phyloP scores from a whole-genome alignment of 2,329 filamentous ascomycete genomes.

The Daldinia sp. region DNA sequence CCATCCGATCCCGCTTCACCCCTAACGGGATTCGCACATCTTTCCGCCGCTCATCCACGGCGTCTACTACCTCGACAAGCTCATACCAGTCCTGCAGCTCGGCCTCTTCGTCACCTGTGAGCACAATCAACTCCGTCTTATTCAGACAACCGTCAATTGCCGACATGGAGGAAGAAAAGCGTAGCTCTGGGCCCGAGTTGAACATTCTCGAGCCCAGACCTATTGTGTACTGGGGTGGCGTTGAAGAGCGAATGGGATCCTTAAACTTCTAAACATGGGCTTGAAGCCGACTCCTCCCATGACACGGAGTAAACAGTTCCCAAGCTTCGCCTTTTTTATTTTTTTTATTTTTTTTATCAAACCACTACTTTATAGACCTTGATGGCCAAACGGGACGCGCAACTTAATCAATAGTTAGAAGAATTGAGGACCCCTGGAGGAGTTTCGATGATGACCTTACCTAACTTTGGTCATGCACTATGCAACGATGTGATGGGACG shows the following conservation, averaged over 20 bases:
- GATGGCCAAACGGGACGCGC: constrained; percentile 12
- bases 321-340: constrained; percentile 1
- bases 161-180: constrained; percentile 66
- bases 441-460: constrained; percentile 39
- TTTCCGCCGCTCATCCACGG: constrained; percentile 60
- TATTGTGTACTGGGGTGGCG: constrained; percentile 68
- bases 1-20: constrained; percentile 60
- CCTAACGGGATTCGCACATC: constrained; percentile 59
- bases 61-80: constrained; percentile 54
- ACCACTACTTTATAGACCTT: constrained; percentile 7
- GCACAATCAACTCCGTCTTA: constrained; percentile 67
- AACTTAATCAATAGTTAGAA: constrained; percentile 19
- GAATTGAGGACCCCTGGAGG: constrained; percentile 36
- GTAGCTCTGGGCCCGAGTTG: constrained; percentile 61
- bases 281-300: not conserved
- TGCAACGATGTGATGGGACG: constrained; percentile 36
- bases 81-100: constrained; percentile 55
- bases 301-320: not conserved
- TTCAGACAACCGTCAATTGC: constrained; percentile 65
- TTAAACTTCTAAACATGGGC: constrained; percentile 48
- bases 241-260: constrained; percentile 66
- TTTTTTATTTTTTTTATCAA: not conserved
- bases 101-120: constrained; percentile 54
- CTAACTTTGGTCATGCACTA: constrained; percentile 34
- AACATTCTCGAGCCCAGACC: constrained; percentile 68